Base-by-base conservation (phyloP, 2,329 filamentous ascomycete species). In the Neophaeococcomyces aloes region DNA sequence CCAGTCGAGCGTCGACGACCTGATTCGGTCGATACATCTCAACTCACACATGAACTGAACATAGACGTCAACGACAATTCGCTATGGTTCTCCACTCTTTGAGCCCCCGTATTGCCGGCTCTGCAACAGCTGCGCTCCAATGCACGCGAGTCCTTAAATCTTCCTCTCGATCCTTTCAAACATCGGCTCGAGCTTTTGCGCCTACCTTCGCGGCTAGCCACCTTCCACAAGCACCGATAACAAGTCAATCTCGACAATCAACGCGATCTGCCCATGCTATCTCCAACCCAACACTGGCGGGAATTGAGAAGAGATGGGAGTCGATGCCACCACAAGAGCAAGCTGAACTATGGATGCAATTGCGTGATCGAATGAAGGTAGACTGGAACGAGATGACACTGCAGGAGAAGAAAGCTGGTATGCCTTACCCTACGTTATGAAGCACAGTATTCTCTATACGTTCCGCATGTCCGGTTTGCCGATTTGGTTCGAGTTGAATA, bases 261-360 rank as follows among this genome's bases (percentile, higher is more conserved):
- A 58, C 62, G 61, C 71, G 77, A 59, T 78, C 83, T 58, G 84
- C 84, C 57, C 87, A 94, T 67, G 88, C 89, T 65, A 93, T 98
- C 70, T 93, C 88, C 62, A 96, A 95, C 75, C 91, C 93, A 57
- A 95, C 86, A 47, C 79, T 98, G 61, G 85, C 86, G 69, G 87
- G 94, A 71, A 96, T 98, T 63, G 91, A 98, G 81, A 95, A 94
- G 82, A 78, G 91, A 74, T 98, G 91, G 91, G 91, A 98, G 75
- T 78, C 74, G 53, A 88, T 96, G 85, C 88, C 89, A 48, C 86
- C 91, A 53, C 87, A 94, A 76, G 91, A 98, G 78, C 91, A 98
- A 79, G 91, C 91, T 56, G 91, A 98, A 65, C 75, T 98, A 59
- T 98, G 91, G 91, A 98, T 98, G 91, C 75, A 83, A 58, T 75